Evolutionary conservation across 805 yeast genomes (phyloP), one percentile per base, ranked within the genome.

Genomic region (Myxozyma kluyveri): DNA sequence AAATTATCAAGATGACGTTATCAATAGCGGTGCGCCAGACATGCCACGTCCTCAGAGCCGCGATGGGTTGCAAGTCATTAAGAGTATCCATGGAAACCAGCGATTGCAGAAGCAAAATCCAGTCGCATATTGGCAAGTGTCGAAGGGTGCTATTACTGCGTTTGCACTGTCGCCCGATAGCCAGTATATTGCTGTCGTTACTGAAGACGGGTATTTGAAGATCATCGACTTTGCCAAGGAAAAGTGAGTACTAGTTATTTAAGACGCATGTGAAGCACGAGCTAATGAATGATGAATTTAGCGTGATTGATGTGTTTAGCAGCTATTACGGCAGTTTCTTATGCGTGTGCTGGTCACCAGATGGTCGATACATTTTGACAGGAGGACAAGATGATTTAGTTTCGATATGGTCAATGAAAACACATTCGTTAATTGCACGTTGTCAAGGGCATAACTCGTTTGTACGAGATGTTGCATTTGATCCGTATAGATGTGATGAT

Each of bases 241-340:
- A 54, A 51, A 49, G 58, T 53, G 23, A 7, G 57, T 29, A n/a
- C 24, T 17, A 10, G 6, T 26, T 3, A 1, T 19, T 6, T 10
- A 14, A 23, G 35, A 29, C 33, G 40, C 14, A 6, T 50, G n/a
- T 17, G 21, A 7, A 29, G 27, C 23, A 37, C 21, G 6, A n/a
- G 19, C 12, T 26, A 40, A 29, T 35, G 9, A 31, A 14, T 5
- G n/a, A n/a, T 10, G 14, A 6, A 27, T 32, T 10, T 27, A 53
- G 53, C 9, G 51, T 77, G 3, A 61, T 79, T 0, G 90, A 83
- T 59, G 69, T 83, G 1, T 66, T 80, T 31, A 80, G 86, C 3
- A 76, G 84, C 32, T 83, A 81, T 61, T 86, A 81, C 64, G 86
- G 84, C 32, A 88, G 88, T 0, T 68, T 83, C 9, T 67, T 77